phyloP scores from a whole-genome alignment of 495 filamentous ascomycete genomes.

The Physcia stellaris region DNA sequence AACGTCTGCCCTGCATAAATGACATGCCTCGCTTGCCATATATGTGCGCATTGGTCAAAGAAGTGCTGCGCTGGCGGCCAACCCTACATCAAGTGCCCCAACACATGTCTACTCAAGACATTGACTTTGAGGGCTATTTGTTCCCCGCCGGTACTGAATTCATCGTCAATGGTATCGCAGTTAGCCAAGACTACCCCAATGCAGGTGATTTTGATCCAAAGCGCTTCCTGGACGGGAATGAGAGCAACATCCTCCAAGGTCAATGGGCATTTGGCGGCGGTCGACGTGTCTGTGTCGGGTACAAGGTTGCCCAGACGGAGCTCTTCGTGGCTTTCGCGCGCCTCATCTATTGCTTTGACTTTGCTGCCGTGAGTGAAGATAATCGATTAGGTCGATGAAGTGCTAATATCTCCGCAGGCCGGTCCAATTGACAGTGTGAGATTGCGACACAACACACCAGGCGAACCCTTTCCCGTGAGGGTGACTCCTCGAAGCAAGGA shows the following conservation, averaged over 20 bases:
- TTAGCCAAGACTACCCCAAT: constrained; percentile 19
- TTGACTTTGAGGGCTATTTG: constrained; percentile 37
- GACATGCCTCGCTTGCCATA: constrained; percentile 22
- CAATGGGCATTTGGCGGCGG: constrained; percentile 29
- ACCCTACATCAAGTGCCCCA: constrained; percentile 21
- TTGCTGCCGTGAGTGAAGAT: constrained; percentile 18
- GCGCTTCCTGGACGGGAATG: constrained; percentile 29
- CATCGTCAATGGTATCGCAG: constrained; percentile 22
- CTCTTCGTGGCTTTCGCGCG: constrained; percentile 32
- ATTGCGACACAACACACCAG: no score
- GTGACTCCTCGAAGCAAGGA: no score
- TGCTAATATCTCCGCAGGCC: no score
- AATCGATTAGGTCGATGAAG: no score
- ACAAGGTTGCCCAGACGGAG: constrained; percentile 26
- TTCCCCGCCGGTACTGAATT: constrained; percentile 32
- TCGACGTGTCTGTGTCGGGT: constrained; percentile 33
- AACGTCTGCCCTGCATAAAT: constrained; percentile 22
- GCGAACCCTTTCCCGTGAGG: no score
- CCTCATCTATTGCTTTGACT: constrained; percentile 30
- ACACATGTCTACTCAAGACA: constrained; percentile 25
- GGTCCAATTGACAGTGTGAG: no score
- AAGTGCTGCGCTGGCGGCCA: constrained; percentile 24
- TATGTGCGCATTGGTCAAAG: constrained; percentile 21
- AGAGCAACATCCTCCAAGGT: constrained; percentile 21
- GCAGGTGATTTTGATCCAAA: constrained; percentile 26